Evolutionary conservation across 1,284 basidiomycete genomes (phyloP), one percentile per base, ranked within the genome.

Genomic region (Apiotrichum laibachii): DNA sequence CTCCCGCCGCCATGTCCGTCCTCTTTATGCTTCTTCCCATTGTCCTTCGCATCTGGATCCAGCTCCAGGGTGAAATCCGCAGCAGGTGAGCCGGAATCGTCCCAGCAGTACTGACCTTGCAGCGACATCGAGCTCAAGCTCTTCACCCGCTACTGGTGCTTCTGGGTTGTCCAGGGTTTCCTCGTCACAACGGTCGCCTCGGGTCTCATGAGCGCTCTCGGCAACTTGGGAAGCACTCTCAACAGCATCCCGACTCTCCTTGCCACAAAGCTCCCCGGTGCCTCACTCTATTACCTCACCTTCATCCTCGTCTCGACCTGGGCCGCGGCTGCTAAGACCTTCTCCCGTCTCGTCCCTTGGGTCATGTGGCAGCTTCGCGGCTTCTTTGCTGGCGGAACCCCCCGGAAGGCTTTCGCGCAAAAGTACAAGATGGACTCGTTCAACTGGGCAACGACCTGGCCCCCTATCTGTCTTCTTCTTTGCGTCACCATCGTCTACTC

Each of bases 221-320:
- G 2, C 69, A 80, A n/a, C 76, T 95, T 37, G 72, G 85, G 15
- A 75, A 85, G 50, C n/a, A 82, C 87, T 68, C 87, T 89, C 0
- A 77, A 79, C 1, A 82, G 81, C 6, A 80, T 88, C 33, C 86
- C 91, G 0, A 81, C 78, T 0, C 77, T 89, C 10, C 82, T 96
- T 50, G 88, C 92, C 0, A 65, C 77, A 40, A 85, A 90, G 54
- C 81, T 99, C 21, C 95, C 95, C 0, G 77, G 83, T 61, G 89
- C 92, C 0, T 91, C 89, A 19, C 93, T 86, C 59, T 99, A 96
- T 85, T 97, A 97, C 87, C 82, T 98, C 55, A 93, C 91, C 80
- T 93, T 80, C 59, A 69, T 77, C 55, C 67, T 80, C 37, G 74
- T 76, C 13, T 68, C 72, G 6, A 74, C 78, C n/a, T 83, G 94